These are phyloP conservation scores for Russula virescens DNA, from an alignment of 768 basidiomycete genomes.

Conservation along the genomic window DNA sequence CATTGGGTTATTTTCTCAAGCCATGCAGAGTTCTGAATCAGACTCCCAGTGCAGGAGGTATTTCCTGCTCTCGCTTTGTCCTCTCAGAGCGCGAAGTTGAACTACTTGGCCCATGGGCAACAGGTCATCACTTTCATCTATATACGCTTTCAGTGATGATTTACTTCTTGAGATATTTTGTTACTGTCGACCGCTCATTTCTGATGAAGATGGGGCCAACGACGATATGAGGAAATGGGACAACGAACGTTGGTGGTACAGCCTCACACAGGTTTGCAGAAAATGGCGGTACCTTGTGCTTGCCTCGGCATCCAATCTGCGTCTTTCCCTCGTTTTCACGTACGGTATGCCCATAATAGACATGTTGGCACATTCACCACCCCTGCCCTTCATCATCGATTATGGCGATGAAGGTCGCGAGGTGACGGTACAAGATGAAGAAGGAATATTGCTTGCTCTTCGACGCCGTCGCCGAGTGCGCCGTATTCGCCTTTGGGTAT, in stretches of 20 bases:
- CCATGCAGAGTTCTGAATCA: no score
- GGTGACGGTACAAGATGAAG: background rate
- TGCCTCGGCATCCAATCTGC: background rate
- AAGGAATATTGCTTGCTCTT: background rate
- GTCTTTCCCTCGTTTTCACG: background rate
- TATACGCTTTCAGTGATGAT: background rate
- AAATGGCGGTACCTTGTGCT: conserved; percentile 35
- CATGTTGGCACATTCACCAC: background rate
- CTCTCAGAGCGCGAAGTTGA: no score
- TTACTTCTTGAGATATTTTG: background rate
- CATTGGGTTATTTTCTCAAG: no score
- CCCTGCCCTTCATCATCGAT: background rate
- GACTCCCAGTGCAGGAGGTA: no score
- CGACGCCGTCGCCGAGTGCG: no score
- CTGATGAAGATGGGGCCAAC: background rate
- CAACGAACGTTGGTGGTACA: background rate
- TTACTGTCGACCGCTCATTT: background rate
- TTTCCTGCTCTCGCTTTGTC: no score
- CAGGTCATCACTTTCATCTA: no score
- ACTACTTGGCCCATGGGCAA: no score
- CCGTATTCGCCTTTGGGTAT: no score
- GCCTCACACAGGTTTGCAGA: no score
- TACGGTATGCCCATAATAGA: conserved; percentile 44
- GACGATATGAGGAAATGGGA: background rate
- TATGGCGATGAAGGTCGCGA: background rate